Conservation (phyloP, 345 rosid species). For the Heritiera fomes region DNA sequence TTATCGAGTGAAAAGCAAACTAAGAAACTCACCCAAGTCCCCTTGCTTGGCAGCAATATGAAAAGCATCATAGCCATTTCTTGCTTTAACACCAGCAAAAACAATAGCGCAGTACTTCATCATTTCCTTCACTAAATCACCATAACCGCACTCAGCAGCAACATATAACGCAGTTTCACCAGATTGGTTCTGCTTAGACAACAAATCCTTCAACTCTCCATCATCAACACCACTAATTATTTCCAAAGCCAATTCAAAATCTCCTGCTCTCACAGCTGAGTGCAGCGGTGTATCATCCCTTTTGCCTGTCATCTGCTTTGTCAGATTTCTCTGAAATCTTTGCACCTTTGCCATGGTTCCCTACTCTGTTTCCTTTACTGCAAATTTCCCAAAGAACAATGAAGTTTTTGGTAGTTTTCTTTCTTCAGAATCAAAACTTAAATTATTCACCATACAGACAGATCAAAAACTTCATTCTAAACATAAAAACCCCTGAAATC, state of each 20-base stretch:
- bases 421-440: background rate
- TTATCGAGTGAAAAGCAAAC: background rate
- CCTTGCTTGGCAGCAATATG: conserved; percentile 93
- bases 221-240: conserved; percentile 45
- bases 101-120: conserved; percentile 54
- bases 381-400: conserved; percentile 6
- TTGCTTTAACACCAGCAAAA: conserved; percentile 68
- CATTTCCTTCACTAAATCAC: conserved; percentile 62
- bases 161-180: conserved; percentile 86
- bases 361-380: conserved; percentile 23
- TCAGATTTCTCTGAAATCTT: conserved; percentile 46
- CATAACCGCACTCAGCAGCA: conserved; percentile 74
- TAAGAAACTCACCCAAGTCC: conserved; percentile 51
- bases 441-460: background rate
- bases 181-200: conserved; percentile 68
- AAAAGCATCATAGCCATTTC: conserved; percentile 83
- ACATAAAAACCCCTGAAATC: conserved; percentile 14
- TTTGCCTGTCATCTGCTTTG: conserved; percentile 68
- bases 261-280: conserved; percentile 63
- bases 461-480: conserved; percentile 11
- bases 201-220: conserved; percentile 44
- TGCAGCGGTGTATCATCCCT: conserved; percentile 75
- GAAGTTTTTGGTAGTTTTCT: background rate
- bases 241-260: conserved; percentile 48
- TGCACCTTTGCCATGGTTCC: conserved; percentile 30